Evolutionary conservation across 495 filamentous ascomycete species (phyloP), one percentile per base, ranked within the genome.

Genomic region (Penicillium subrubescens): DNA sequence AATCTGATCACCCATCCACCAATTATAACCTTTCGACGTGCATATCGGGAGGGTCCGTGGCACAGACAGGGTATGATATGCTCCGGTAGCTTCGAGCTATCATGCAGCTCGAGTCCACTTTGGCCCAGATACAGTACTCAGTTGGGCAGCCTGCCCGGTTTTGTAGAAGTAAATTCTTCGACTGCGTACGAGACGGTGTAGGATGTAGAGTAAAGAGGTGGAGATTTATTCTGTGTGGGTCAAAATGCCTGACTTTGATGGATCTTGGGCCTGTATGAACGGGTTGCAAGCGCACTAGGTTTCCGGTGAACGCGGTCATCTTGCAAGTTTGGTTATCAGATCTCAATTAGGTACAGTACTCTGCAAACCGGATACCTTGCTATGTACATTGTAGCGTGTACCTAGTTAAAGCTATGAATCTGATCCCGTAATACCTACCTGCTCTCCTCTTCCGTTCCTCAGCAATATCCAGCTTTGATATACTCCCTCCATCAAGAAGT

Each of bases 81-180:
- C 63, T 62, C 54, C 55, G 64, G 64, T 64, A 67, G 61, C 62
- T 63, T 64, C 50, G 46, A 66, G 37, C 59, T 59, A 44, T 48
- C 57, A 55, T 67, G 63, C 66, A 55, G 60, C 25, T 60, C 33
- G 63, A 65, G 37, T 70, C 70, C 67, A 68, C 70, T 62, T 60
- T 61, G 44, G 44, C 0, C 44, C 15, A 27, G 25, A 25, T 23
- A 27, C 15, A 60, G 37, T n/a, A 27, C 25, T 27, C 25, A 27
- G 25, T 27, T 27, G 54, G 64, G 61, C 48, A 44, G 25, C 37
- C n/a, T 51, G 62, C 43, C 48, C 46, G 51, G 34, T 31, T 48
- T 53, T 31, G 48, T 31, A 31, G 27, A 2, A 21, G 31, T 3
- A 33, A 33, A 7, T 7, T 33, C 31, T 33, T 33, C 8, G 5